phyloP scores from a whole-genome alignment of 2,329 filamentous ascomycete species.

The Colletotrichum shisoi region DNA sequence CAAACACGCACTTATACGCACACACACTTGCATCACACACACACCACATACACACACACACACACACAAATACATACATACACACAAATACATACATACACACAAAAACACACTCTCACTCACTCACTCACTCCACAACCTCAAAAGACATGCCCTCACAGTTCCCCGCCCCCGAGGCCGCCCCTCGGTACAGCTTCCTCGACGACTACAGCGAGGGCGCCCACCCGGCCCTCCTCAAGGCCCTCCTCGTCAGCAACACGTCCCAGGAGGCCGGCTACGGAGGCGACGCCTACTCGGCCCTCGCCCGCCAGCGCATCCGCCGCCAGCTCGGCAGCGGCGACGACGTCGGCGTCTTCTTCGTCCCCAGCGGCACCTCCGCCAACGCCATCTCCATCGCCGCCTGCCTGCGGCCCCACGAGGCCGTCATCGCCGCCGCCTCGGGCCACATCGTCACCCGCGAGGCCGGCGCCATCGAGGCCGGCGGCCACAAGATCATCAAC shows the following conservation, averaged over 20 bases:
- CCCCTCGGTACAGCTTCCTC: conserved; percentile 54
- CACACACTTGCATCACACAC: too few species aligned
- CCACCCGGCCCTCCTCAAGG: conserved; percentile 58
- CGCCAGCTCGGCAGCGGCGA: conserved; percentile 44
- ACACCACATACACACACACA: too few species aligned
- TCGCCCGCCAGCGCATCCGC: conserved; percentile 53
- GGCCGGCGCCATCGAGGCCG: conserved; percentile 60
- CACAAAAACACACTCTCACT: too few species aligned
- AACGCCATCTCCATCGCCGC: conserved; percentile 62
- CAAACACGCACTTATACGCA: too few species aligned
- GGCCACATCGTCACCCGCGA: conserved; percentile 60
- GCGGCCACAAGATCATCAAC: conserved; percentile 61
- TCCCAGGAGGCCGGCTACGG: conserved; percentile 59
- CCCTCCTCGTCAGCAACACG: conserved; percentile 54
- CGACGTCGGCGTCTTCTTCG: conserved; percentile 59
- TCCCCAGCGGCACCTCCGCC: conserved; percentile 61
- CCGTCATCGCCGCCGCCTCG: conserved; percentile 59
- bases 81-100: too few species aligned
- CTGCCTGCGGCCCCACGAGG: conserved; percentile 59
- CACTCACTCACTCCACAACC: background rate
- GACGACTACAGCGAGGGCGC: conserved; percentile 63
- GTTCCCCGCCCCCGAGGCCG: background rate
- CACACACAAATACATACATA: too few species aligned
- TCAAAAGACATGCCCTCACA: conserved; percentile 22
- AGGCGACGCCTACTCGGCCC: conserved; percentile 53